Evolutionary conservation across 1,284 basidiomycete genomes (phyloP).

Genomic region (Tilletia setariae): DNA sequence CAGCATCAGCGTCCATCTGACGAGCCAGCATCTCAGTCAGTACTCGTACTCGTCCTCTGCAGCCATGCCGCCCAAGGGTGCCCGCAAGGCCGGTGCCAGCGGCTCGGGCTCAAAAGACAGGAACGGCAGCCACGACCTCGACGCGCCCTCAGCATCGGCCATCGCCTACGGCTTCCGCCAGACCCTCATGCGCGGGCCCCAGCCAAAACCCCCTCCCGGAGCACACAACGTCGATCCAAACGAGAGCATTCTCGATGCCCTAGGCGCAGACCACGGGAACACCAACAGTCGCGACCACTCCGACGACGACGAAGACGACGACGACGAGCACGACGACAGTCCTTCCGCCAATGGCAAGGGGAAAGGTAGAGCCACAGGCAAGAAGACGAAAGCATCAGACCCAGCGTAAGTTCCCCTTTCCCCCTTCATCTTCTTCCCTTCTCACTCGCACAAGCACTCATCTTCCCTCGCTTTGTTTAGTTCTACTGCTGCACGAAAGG

Average conservation of each 20-base stretch:
- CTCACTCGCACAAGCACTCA: conserved; percentile 20
- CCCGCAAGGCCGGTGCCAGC: neutral
- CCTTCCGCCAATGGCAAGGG: neutral
- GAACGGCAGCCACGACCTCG: neutral
- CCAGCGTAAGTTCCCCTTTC: neutral
- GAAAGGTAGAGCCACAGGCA: neutral
- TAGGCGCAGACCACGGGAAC: neutral
- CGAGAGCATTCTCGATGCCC: neutral
- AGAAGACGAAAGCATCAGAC: neutral
- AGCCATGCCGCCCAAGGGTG: neutral
- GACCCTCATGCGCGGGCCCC: neutral
- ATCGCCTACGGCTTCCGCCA: neutral
- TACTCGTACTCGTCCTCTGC: too few species aligned
- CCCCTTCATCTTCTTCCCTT: neutral
- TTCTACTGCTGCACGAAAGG: conserved; percentile 35
- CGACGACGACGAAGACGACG: conserved; percentile 34
- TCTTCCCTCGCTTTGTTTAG: neutral
- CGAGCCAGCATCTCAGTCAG: too few species aligned
- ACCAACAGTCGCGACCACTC: conserved; percentile 30
- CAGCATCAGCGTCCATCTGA: too few species aligned
- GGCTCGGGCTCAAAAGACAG: neutral
- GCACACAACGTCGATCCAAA: neutral
- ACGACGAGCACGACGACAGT: conserved; percentile 12
- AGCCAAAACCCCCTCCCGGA: neutral
- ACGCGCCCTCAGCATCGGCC: neutral